Percentiles rank a stretch among this genome's conserved stretches.
Conservation (phyloP, 1,139 yeast species). For the Candida freyschussii region DNA sequence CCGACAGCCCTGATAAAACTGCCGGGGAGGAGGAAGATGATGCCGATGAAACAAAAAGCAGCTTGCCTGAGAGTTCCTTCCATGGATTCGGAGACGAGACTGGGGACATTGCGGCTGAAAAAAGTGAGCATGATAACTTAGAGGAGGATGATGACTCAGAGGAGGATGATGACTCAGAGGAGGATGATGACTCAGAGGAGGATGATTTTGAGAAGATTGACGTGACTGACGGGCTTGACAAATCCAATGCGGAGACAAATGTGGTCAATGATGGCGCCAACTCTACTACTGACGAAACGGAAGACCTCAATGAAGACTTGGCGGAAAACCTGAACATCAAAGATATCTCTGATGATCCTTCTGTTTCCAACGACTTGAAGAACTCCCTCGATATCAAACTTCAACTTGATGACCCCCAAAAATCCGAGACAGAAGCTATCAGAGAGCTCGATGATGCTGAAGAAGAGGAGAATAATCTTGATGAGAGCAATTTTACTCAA, state of each 20-base stretch:
- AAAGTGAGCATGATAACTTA: background rate
- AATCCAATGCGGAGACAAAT: background rate
- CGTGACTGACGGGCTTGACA: slow-evolving; percentile 1
- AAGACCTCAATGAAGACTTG: slow-evolving; percentile 10
- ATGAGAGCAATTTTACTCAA: slow-evolving; percentile 2
- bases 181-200: slow-evolving; percentile 1
- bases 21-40: slow-evolving; percentile 2
- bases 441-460: slow-evolving; percentile 4
- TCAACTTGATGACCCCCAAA: slow-evolving; percentile 3
- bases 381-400: slow-evolving; percentile 6
- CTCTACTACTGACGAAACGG: slow-evolving; percentile 6
- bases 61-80: slow-evolving; percentile 5
- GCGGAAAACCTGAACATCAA: slow-evolving; percentile 7
- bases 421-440: background rate
- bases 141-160: slow-evolving; percentile 1
- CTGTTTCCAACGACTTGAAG: slow-evolving; percentile 5
- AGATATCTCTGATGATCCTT: slow-evolving; percentile 6
- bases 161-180: slow-evolving; percentile 2
- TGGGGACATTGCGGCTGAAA: background rate
- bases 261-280: slow-evolving; percentile 1
- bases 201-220: background rate
- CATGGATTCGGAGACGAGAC: slow-evolving; percentile 5
- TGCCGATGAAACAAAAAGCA: background rate
- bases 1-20: too few relatives aligned
- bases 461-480: slow-evolving; percentile 5